Evolutionary conservation across 176 grass and related monocot genomes (phyloP).

Genomic region (Aegilops umbellulata): DNA sequence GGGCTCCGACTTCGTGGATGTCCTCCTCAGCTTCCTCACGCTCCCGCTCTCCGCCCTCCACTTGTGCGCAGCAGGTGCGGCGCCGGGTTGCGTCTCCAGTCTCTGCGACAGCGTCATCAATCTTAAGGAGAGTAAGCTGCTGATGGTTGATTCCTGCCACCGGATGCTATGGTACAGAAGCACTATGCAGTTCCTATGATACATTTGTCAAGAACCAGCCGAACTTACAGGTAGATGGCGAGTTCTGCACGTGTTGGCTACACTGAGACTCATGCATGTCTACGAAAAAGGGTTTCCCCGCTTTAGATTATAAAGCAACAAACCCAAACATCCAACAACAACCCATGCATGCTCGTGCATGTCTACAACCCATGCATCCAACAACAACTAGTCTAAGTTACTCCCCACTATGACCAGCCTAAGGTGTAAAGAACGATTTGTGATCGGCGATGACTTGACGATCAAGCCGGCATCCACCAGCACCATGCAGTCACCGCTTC

Average conservation of each 20-base stretch:
- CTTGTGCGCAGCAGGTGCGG: no score
- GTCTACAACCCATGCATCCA: no score
- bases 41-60: background rate
- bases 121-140: background rate
- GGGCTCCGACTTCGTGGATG: conserved; percentile 19
- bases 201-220: background rate
- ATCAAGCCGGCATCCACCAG: background rate
- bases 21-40: conserved; percentile 9
- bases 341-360: no score
- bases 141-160: background rate
- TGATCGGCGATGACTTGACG: background rate
- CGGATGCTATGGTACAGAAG: background rate
- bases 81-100: background rate
- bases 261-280: background rate
- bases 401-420: no score
- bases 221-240: background rate
- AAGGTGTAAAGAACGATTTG: background rate
- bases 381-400: no score
- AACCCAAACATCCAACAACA: no score
- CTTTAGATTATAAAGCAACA: no score
- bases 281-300: background rate
- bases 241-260: background rate
- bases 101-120: background rate
- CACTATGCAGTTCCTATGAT: no score
- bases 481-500: background rate